Base-by-base conservation (phyloP, 805 yeast genomes). In the Metschnikowia matae region DNA sequence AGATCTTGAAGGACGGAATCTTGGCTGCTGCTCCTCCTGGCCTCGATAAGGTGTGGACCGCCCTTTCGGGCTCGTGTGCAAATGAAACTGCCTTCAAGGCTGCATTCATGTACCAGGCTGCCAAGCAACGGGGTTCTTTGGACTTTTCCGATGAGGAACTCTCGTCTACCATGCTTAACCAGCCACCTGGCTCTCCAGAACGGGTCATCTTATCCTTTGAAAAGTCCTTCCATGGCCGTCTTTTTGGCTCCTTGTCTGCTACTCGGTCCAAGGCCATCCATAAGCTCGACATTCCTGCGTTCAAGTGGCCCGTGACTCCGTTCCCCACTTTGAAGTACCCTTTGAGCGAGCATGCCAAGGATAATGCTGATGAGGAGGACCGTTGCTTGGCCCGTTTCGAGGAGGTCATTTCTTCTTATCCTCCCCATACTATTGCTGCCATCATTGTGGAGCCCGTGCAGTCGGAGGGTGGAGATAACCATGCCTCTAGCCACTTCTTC, bases 401-500 rank as follows among this genome's bases (percentile, higher is more conserved):
- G 55, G 54, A 59, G 3, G 61, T 77, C 55, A 57, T 63, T 41
- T 42, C 55, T 39, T 48, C 53, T 44, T 60, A 65, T 40, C 71
- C 72, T 54, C 75, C 77, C 31, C 64, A 66, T 43, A 67, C 71
- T 42, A 69, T 80, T 50, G 84, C 84, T 11, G 84, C 82, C 46
- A 66, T 75, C 32, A 76, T 80, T 36, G 71, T 78, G 32, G 84
- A 80, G 64, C 84, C 84, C 8, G 83, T 84, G 54, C 89, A 84
- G 67, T 78, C 87, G 6, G 89, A 84, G 71, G 89, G 88, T 62
- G 89, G 89, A 62, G 89, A 84, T 65, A 84, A 84, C 71, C 89
- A 84, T 58, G 88, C 84, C 0, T 75, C 85, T 13, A 66, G 80
- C 20, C 73, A 66, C 48, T 84, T 81, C 65, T 81, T 82, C 74